A percentile compares a stretch with the other conserved stretches of the same genome.
Conservation (phyloP, 495 filamentous ascomycete species). For the Monascus purpureus region DNA sequence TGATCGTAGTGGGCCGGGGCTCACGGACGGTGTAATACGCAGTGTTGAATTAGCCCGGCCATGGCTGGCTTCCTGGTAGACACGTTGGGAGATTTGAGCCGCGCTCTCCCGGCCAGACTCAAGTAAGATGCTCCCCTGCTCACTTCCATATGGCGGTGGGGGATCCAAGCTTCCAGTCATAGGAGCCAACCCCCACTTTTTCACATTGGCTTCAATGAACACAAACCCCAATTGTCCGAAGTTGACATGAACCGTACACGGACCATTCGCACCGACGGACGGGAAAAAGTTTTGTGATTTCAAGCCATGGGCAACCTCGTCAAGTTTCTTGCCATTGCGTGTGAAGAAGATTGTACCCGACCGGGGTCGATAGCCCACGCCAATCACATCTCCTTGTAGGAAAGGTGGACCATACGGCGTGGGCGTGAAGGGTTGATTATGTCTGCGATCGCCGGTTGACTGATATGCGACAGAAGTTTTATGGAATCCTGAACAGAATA, state of each 20-base stretch:
- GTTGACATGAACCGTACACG: slow-evolving; percentile 86
- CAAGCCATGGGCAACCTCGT: slow-evolving; percentile 84
- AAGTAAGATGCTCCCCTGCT: slow-evolving; percentile 88
- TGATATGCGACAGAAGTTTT: slow-evolving; percentile 83
- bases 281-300: slow-evolving; percentile 96
- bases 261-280: slow-evolving; percentile 85
- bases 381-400: slow-evolving; percentile 88
- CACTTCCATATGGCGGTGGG: slow-evolving; percentile 89
- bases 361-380: slow-evolving; percentile 86
- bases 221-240: slow-evolving; percentile 97
- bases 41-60: slow-evolving; percentile 36
- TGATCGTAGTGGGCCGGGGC: slow-evolving; percentile 77
- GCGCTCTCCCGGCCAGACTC: slow-evolving; percentile 65
- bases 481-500: slow-evolving; percentile 54
- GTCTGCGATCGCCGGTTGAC: slow-evolving; percentile 71
- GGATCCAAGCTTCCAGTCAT: slow-evolving; percentile 92
- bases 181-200: slow-evolving; percentile 96
- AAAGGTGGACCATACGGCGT: slow-evolving; percentile 69
- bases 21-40: slow-evolving; percentile 55
- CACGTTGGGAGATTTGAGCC: slow-evolving; percentile 40
- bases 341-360: slow-evolving; percentile 97
- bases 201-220: slow-evolving; percentile 97
- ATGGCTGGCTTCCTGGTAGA: slow-evolving; percentile 34
- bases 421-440: slow-evolving; percentile 77
- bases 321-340: slow-evolving; percentile 90